These are phyloP conservation scores for Fusarium sacchari DNA, from an alignment of 2,329 filamentous ascomycete species.

Conservation along the genomic window DNA sequence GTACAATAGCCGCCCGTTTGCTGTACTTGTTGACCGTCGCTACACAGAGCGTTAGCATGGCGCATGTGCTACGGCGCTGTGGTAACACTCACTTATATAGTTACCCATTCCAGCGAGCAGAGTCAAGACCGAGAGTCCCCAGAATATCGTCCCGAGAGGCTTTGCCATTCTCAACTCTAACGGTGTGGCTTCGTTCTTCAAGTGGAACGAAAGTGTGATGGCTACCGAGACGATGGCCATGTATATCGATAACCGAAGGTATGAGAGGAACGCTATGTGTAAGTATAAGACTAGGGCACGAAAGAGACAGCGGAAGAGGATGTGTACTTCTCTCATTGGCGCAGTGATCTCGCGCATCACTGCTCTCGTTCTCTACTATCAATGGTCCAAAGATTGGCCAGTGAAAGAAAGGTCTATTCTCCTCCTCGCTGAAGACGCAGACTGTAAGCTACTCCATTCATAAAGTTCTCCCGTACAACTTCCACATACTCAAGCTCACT, in stretches of 20 bases:
- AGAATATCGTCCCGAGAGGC: conserved; percentile 89
- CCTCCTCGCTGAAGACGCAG: neutral
- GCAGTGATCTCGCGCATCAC: conserved; percentile 81
- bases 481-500: conserved; percentile 51
- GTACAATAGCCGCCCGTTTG: conserved; percentile 81
- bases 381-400: conserved; percentile 73
- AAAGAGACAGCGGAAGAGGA: neutral
- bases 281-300: neutral
- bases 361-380: conserved; percentile 78
- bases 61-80: neutral
- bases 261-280: conserved; percentile 79
- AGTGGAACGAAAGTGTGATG: conserved; percentile 92
- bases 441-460: neutral
- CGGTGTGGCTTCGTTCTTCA: conserved; percentile 75
- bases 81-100: conserved; percentile 73
- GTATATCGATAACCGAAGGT: conserved; percentile 88
- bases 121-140: conserved; percentile 81
- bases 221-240: conserved; percentile 90
- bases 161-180: conserved; percentile 81
- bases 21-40: conserved; percentile 83
- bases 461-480: neutral
- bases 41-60: conserved; percentile 38
- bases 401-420: conserved; percentile 20
- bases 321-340: conserved; percentile 76
- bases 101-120: conserved; percentile 82